A percentile compares a stretch with the other conserved stretches of the same genome.
phyloP scores from a whole-genome alignment of 306 rosid genomes.

The Sphenostylis stenocarpa region DNA sequence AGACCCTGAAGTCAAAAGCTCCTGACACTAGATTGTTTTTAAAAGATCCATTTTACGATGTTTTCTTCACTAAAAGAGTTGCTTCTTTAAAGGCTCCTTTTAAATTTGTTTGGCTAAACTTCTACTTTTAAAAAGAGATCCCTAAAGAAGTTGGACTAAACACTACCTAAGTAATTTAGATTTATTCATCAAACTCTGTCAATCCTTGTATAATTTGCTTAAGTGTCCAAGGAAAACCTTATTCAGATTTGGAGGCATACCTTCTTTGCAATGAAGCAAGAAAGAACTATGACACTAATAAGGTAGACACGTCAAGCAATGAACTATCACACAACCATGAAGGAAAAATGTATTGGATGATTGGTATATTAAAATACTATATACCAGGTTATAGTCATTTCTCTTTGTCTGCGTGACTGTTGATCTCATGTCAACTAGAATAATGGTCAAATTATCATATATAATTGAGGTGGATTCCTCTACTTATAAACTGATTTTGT shows the following conservation, averaged over 20 bases:
- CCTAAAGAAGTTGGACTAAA: neutral
- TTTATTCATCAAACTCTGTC: conserved; percentile 3
- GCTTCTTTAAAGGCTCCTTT: neutral
- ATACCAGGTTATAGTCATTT: neutral
- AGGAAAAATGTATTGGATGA: neutral
- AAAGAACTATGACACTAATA: neutral
- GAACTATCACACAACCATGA: neutral
- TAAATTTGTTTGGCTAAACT: neutral
- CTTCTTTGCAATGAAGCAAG: neutral
- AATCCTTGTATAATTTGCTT: neutral
- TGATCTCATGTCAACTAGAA: too few species aligned
- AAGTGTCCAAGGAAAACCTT: conserved; percentile 2
- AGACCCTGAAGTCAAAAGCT: neutral
- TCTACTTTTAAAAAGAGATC: neutral
- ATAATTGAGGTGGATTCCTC: too few species aligned
- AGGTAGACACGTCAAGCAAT: neutral
- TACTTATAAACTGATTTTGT: too few species aligned
- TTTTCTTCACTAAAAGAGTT: neutral
- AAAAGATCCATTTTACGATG: neutral
- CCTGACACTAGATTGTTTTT: neutral
- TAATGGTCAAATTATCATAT: too few species aligned
- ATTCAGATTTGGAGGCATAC: neutral
- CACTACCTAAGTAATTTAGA: neutral
- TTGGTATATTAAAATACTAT: neutral
- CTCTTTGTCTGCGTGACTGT: neutral